Evolutionary conservation across 192 early-diverging fungal species (phyloP).

Genomic region (Backusella mclennaniae): DNA sequence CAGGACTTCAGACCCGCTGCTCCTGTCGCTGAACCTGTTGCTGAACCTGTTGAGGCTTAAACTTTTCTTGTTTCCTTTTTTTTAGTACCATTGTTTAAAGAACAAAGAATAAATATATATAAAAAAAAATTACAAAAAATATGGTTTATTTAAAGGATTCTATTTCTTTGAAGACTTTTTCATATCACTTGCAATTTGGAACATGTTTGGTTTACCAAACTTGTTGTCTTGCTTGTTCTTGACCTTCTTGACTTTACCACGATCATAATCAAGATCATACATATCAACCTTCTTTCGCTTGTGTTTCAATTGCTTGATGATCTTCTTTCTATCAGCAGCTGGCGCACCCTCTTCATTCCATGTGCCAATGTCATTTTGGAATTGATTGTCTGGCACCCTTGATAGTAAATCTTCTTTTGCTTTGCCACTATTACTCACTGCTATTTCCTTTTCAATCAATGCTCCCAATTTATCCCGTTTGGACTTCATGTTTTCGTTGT

Average conservation of each 20-base stretch:
- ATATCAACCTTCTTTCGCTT: conserved; percentile 51
- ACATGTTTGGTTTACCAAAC: conserved; percentile 41
- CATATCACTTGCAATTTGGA: conserved; percentile 43
- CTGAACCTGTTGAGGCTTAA: conserved; percentile 27
- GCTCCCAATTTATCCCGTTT: conserved; percentile 43
- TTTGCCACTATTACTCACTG: conserved; percentile 44
- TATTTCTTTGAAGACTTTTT: conserved; percentile 3
- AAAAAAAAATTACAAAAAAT: neutral
- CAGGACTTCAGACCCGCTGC: conserved; percentile 50
- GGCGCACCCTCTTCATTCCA: conserved; percentile 35
- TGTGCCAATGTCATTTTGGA: conserved; percentile 29
- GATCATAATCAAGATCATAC: conserved; percentile 73
- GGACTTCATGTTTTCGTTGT: conserved; percentile 42
- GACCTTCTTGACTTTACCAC: conserved; percentile 71
- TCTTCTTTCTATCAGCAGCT: conserved; percentile 29
- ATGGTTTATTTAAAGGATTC: neutral
- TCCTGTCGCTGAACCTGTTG: conserved; percentile 18
- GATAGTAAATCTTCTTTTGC: conserved; percentile 36
- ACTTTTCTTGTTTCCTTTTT: neutral
- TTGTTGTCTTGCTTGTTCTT: conserved; percentile 54
- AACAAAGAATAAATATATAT: neutral
- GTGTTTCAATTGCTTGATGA: conserved; percentile 47
- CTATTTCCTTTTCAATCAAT: conserved; percentile 49
- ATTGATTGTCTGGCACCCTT: conserved; percentile 30
- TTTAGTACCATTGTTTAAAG: neutral